These are phyloP conservation scores for Mucor mucedo DNA, from an alignment of 371 early-diverging fungal species.

Conservation along the genomic window DNA sequence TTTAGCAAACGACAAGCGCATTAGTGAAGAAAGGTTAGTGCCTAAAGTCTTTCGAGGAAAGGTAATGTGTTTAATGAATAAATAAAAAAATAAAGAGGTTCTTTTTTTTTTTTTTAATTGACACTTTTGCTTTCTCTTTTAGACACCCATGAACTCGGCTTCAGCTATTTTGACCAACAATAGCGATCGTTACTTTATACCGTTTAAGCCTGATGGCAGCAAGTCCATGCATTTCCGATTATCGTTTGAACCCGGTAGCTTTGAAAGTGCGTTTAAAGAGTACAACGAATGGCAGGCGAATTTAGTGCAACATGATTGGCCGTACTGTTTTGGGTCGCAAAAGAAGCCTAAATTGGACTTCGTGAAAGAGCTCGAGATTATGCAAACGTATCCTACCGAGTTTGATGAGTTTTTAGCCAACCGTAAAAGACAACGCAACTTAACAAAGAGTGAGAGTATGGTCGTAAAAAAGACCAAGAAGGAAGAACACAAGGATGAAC, in stretches of 20 bases:
- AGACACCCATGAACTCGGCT: constrained; percentile 87
- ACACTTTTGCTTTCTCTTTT: background rate
- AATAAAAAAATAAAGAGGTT: background rate
- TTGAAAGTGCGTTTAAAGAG: constrained; percentile 70
- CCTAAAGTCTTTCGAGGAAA: constrained; percentile 84
- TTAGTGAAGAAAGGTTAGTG: constrained; percentile 71
- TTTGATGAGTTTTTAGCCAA: constrained; percentile 42
- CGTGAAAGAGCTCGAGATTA: constrained; percentile 13
- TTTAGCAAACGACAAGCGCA: constrained; percentile 72
- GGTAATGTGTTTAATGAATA: constrained; percentile 41
- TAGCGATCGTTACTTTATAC: constrained; percentile 77
- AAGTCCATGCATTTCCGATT: constrained; percentile 74
- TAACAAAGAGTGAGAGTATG: no score
- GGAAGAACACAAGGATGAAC: background rate
- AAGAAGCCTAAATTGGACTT: constrained; percentile 22
- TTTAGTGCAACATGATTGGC: constrained; percentile 77
- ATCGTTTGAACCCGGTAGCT: constrained; percentile 78
- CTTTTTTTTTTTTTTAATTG: background rate
- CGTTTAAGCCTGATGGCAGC: constrained; percentile 73
- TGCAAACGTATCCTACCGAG: constrained; percentile 26
- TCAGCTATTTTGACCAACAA: constrained; percentile 82
- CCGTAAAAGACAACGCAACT: constrained; percentile 19
- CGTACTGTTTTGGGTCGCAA: constrained; percentile 70
- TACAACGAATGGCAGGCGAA: constrained; percentile 78
- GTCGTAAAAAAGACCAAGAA: background rate